Conservation (phyloP, 805 yeast species). For the Myxozyma neotropica region DNA sequence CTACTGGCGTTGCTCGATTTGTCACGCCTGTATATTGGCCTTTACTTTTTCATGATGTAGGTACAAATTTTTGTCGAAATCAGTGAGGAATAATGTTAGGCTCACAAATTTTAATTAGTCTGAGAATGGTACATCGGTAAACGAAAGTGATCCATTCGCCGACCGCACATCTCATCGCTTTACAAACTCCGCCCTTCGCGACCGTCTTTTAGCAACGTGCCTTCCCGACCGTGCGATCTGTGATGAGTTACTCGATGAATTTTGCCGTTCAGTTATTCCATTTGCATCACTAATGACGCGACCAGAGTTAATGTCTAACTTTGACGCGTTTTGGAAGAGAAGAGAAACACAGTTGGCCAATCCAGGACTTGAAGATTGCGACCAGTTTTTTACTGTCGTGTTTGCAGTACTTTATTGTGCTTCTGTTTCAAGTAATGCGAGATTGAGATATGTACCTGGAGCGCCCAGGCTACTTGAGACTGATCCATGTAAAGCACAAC, state of each 20-base stretch:
- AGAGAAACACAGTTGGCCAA: neutral
- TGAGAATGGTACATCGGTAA: neutral
- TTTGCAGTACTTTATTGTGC: conserved; percentile 12
- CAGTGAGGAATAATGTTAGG: neutral
- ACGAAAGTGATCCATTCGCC: neutral
- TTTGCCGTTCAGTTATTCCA: conserved; percentile 4
- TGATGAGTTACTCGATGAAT: conserved; percentile 3
- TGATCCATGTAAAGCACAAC: conserved; percentile 1
- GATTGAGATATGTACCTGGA: conserved; percentile 2
- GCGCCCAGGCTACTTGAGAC: neutral
- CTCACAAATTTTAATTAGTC: neutral
- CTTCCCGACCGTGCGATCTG: neutral
- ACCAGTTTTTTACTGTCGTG: neutral
- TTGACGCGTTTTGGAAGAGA: neutral
- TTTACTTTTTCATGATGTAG: neutral
- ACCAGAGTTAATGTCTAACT: neutral
- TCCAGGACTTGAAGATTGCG: neutral
- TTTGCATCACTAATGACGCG: neutral
- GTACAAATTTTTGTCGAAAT: neutral
- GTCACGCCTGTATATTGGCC: conserved; percentile 3
- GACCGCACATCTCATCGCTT: neutral
- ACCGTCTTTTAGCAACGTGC: neutral
- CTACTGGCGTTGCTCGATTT: conserved; percentile 7
- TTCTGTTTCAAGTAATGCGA: conserved; percentile 1
- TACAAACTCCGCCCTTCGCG: neutral